phyloP scores from a whole-genome alignment of 805 yeast species.

The Yarrowia yakushimensis region DNA sequence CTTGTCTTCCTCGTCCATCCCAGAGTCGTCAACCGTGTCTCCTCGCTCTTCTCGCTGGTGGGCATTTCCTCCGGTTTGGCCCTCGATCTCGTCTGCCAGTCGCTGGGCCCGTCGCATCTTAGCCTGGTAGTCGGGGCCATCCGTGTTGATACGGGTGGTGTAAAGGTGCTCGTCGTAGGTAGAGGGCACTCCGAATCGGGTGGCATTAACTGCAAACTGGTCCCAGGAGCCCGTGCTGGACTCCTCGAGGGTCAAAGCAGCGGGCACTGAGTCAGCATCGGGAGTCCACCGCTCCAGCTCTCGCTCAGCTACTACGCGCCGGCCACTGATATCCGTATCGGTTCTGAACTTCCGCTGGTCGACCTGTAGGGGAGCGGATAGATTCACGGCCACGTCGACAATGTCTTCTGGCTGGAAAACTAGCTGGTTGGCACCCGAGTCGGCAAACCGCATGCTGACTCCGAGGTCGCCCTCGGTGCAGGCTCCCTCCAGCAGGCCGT shows the following conservation, averaged over 20 bases:
- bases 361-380: slow-evolving; percentile 8
- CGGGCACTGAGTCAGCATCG: slow-evolving; percentile 43
- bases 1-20: slow-evolving; percentile 92
- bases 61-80: slow-evolving; percentile 60
- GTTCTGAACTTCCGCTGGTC: slow-evolving; percentile 55
- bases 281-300: slow-evolving; percentile 85
- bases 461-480: slow-evolving; percentile 49
- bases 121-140: slow-evolving; percentile 68
- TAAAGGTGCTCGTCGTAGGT: slow-evolving; percentile 81
- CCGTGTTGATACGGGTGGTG: slow-evolving; percentile 70
- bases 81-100: slow-evolving; percentile 80
- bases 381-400: slow-evolving; percentile 28
- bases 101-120: slow-evolving; percentile 67
- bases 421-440: slow-evolving; percentile 45
- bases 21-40: slow-evolving; percentile 67
- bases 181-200: slow-evolving; percentile 82
- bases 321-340: slow-evolving; percentile 76
- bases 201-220: slow-evolving; percentile 88
- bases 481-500: slow-evolving; percentile 56
- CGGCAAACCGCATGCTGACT: slow-evolving; percentile 54
- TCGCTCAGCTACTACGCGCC: slow-evolving; percentile 50
- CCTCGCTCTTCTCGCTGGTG: slow-evolving; percentile 95
- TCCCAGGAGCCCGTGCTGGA: slow-evolving; percentile 58
- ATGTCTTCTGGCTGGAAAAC: slow-evolving; percentile 43
- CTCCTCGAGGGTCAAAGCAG: slow-evolving; percentile 40